phyloP scores from a whole-genome alignment of 2,329 filamentous ascomycete species.

The Daldinia sp. region DNA sequence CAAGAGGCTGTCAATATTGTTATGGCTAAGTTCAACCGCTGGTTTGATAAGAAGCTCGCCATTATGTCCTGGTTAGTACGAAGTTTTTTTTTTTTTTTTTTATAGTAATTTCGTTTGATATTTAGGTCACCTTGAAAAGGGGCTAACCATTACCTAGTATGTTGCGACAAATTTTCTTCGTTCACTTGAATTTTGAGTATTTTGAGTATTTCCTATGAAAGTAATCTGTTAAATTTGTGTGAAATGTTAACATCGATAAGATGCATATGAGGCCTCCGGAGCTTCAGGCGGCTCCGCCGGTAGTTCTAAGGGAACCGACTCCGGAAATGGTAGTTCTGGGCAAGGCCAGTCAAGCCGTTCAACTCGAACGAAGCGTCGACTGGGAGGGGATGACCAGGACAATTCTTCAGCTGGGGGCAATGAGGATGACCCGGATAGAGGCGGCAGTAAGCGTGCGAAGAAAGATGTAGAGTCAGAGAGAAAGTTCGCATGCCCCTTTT shows the following conservation, averaged over 20 bases:
- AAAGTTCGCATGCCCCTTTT: conserved; percentile 55
- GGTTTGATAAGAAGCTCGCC: conserved; percentile 49
- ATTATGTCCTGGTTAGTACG: conserved; percentile 46
- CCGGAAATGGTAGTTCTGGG: conserved; percentile 21
- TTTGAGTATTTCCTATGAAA: neutral
- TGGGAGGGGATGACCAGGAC: conserved; percentile 48
- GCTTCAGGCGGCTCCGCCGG: conserved; percentile 39
- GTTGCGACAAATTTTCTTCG: conserved; percentile 10
- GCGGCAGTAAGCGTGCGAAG: conserved; percentile 55
- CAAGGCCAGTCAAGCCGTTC: conserved; percentile 37
- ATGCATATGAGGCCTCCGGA: conserved; percentile 47
- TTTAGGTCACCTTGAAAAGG: neutral
- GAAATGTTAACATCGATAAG: conserved; percentile 25
- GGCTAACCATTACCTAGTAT: conserved; percentile 32
- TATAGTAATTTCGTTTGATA: neutral
- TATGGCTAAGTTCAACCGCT: conserved; percentile 48
- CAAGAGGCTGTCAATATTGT: conserved; percentile 45
- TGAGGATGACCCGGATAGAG: conserved; percentile 50
- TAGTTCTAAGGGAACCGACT: conserved; percentile 12
- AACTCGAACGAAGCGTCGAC: conserved; percentile 47
- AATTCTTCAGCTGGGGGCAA: conserved; percentile 47
- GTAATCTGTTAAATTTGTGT: neutral
- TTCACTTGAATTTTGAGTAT: neutral
- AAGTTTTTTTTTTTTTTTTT: neutral
- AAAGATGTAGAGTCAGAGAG: conserved; percentile 49